Evolutionary conservation across 192 early-diverging fungal genomes (phyloP), one percentile per base, ranked within the genome.

Genomic region (Coemansia sp.): DNA sequence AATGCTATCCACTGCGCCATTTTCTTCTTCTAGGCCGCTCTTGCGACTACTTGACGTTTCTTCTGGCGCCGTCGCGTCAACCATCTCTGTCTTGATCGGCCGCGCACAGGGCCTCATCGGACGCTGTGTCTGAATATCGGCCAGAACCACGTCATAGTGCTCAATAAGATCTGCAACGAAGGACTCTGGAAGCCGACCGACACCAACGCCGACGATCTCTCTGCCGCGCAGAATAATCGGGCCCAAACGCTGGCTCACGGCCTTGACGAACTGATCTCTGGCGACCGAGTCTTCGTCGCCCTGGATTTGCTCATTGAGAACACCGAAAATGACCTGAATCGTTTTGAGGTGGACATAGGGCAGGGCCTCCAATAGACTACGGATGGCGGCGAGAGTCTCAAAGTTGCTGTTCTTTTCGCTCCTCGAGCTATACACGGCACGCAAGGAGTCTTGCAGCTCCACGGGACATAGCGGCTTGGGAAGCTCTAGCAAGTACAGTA

Each of bases 401-500:
- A 40, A 22, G 15, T 29, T 59, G 27, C 64, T 70, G 67, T 43
- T 68, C 72, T 76, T 81, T 41, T 83, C 77, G 65, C 68, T 75
- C 11, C 75, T 70, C 31, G 80, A 40, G 61, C 73, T 73, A 70
- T 92, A 93, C 62, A 92, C 77, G 11, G 89, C 80, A 46, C 89
- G 86, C 41, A 89, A 81, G 8, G 89, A 82, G 18, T 90, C 91
- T 63, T 93, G 91, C 33, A 92, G 83, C 63, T 91, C 90, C 72
- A 85, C 87, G 7, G 91, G 90, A 15, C 91, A 75, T 31, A 93
- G 63, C 15, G 88, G 90, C 60, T 86, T 86, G 12, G 91, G 91
- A 7, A 93, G 76, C 71, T 93, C 92, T 74, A 90, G 74, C n/a
- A 93, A 76, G 62, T 91, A 93, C 15, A 92, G 76, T 4, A 89